These are phyloP conservation scores for Daldinia grandis DNA, from an alignment of 495 filamentous ascomycete species.

Conservation along the genomic window DNA sequence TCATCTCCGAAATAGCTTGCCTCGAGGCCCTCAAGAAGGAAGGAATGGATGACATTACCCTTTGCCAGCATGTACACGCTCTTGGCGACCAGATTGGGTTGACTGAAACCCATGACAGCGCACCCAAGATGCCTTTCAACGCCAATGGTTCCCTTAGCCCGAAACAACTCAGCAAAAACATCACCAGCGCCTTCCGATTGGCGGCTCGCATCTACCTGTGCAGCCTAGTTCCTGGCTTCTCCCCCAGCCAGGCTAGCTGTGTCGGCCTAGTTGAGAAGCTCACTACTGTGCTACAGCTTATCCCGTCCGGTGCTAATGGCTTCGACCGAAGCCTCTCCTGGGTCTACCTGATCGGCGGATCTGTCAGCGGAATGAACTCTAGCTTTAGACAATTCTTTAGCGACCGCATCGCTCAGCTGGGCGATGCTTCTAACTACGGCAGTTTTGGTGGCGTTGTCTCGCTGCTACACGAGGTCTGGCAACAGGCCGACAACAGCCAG, in stretches of 20 bases:
- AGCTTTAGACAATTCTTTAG: constrained; percentile 78
- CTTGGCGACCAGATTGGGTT: constrained; percentile 83
- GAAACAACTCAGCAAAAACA: constrained; percentile 81
- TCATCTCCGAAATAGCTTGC: constrained; percentile 97
- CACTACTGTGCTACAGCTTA: constrained; percentile 72
- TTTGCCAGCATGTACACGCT: constrained; percentile 83
- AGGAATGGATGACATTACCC: constrained; percentile 79
- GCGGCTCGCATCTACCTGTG: constrained; percentile 95
- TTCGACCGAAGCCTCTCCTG: constrained; percentile 92
- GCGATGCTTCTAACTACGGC: constrained; percentile 78
- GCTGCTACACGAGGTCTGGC: constrained; percentile 85
- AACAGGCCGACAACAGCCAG: constrained; percentile 65
- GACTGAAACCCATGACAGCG: constrained; percentile 69
- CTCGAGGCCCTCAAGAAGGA: constrained; percentile 87
- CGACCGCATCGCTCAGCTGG: constrained; percentile 73
- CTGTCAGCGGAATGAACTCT: constrained; percentile 72
- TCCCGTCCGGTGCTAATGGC: constrained; percentile 80
- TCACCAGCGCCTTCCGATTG: constrained; percentile 87
- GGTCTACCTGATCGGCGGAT: constrained; percentile 88
- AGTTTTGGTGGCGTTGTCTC: constrained; percentile 85
- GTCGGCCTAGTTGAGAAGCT: constrained; percentile 78
- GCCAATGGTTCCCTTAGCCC: constrained; percentile 79
- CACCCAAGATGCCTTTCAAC: constrained; percentile 64
- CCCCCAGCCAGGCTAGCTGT: constrained; percentile 72
- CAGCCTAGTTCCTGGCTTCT: constrained; percentile 88